Percentiles rank a stretch among this genome's conserved stretches.
These are phyloP conservation scores for Alternaria longipes DNA, from an alignment of 2,329 filamentous ascomycete species.

Conservation along the genomic window DNA sequence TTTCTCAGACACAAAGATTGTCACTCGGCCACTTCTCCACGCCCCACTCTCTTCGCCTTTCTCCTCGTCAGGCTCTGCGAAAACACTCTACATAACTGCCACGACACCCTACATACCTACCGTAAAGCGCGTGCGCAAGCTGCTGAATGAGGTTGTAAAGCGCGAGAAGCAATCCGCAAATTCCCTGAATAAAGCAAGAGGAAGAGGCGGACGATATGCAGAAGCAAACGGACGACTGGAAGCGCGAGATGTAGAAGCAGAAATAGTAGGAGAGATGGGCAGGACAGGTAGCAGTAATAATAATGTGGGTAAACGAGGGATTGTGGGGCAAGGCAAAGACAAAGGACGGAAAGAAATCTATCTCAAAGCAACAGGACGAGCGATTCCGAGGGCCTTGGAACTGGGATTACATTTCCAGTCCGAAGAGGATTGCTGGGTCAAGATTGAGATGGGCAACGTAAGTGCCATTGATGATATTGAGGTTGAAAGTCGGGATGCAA, in stretches of 20 bases:
- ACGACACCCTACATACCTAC: conserved; percentile 73
- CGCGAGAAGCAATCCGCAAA: conserved; percentile 55
- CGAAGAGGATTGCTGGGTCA: conserved; percentile 66
- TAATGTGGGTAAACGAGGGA: conserved; percentile 1
- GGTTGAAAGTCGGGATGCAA: conserved; percentile 16
- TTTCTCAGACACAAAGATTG: conserved; percentile 56
- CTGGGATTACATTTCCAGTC: conserved; percentile 72
- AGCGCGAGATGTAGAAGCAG: conserved; percentile 41
- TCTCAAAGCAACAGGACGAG: conserved; percentile 71
- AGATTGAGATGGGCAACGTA: conserved; percentile 69
- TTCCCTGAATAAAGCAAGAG: neutral
- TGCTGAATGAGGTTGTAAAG: conserved; percentile 66
- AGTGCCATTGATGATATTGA: conserved; percentile 74
- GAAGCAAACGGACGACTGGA: conserved; percentile 39
- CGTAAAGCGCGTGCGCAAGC: conserved; percentile 70
- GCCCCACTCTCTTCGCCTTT: conserved; percentile 64
- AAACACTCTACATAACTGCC: conserved; percentile 72
- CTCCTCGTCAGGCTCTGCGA: conserved; percentile 58
- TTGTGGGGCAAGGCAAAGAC: conserved; percentile 6
- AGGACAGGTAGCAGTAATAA: conserved; percentile 1
- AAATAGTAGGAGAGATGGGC: conserved; percentile 35
- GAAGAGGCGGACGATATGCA: conserved; percentile 6
- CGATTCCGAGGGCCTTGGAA: conserved; percentile 69
- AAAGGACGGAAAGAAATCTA: conserved; percentile 59
- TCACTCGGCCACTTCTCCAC: conserved; percentile 68